Conservation (phyloP, 768 basidiomycete species). For the Gloeophyllum trabeum region DNA sequence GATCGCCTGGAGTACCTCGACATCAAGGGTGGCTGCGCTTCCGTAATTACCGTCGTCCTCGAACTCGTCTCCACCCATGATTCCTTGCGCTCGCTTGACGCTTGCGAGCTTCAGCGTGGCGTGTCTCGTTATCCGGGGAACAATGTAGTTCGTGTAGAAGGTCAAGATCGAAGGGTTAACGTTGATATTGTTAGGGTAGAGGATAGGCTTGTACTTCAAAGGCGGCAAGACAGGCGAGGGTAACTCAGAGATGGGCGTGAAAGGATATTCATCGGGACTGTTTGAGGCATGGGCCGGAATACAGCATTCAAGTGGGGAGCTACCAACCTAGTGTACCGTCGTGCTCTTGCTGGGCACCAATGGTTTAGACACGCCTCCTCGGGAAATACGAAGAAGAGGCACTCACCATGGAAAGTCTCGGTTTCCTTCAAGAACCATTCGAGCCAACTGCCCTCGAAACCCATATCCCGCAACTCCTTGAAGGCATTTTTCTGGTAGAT, state of each 20-base stretch:
- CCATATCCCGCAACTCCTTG: slow-evolving; percentile 59
- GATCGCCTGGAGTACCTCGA: slow-evolving; percentile 96
- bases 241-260: slow-evolving; percentile 56
- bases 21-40: slow-evolving; percentile 86
- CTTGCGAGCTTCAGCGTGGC: slow-evolving; percentile 60
- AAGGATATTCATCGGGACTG: slow-evolving; percentile 98
- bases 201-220: slow-evolving; percentile 61
- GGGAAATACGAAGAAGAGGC: not conserved
- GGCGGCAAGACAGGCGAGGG: slow-evolving; percentile 74
- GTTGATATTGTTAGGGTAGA: slow-evolving; percentile 74
- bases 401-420: slow-evolving; percentile 88
- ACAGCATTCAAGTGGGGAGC: not conserved
- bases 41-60: slow-evolving; percentile 98
- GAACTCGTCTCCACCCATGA: slow-evolving; percentile 54
- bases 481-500: slow-evolving; percentile 81
- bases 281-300: not conserved
- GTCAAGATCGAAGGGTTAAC: slow-evolving; percentile 78
- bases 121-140: slow-evolving; percentile 76
- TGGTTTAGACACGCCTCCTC: slow-evolving; percentile 3
- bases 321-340: slow-evolving; percentile 82
- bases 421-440: slow-evolving; percentile 97
- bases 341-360: slow-evolving; percentile 67
- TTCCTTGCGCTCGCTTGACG: slow-evolving; percentile 54
- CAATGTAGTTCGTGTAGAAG: slow-evolving; percentile 83
- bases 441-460: slow-evolving; percentile 84